Percentiles rank a stretch among this genome's conserved stretches.
Evolutionary conservation across 164 flowering plant genomes (phyloP).

Genomic region (Kingdonia uniflora): DNA sequence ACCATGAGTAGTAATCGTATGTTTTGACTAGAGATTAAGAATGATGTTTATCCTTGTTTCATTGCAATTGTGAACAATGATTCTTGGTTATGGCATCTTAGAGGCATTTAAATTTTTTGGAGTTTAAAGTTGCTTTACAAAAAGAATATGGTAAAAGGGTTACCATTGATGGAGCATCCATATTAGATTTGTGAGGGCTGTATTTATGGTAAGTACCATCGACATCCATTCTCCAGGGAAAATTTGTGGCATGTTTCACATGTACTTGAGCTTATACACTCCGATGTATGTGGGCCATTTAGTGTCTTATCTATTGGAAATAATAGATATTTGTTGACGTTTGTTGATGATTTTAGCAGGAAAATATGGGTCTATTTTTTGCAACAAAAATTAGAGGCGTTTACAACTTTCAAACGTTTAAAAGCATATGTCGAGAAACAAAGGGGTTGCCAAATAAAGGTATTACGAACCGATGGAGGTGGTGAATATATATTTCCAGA

Average conservation of each 20-base stretch:
- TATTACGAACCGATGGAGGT: no score
- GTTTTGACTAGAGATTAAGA: background rate
- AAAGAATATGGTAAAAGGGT: background rate
- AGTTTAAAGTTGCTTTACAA: background rate
- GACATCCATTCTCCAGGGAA: background rate
- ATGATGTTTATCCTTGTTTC: conserved; percentile 2
- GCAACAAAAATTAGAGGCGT: no score
- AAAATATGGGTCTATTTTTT: no score
- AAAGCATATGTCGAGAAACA: background rate
- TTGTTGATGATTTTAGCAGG: no score
- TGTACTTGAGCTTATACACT: conserved; percentile 2
- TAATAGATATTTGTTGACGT: no score
- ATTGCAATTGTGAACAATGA: conserved; percentile 1
- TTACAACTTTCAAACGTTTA: no score
- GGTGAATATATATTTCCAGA: no score
- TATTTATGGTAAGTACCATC: background rate
- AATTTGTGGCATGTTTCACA: background rate
- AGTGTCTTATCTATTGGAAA: background rate
- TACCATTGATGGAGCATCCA: background rate
- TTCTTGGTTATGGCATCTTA: background rate
- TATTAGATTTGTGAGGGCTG: background rate
- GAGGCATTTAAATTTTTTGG: background rate
- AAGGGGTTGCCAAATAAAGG: background rate
- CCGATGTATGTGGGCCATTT: background rate
- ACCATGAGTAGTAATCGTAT: no score